Evolutionary conservation across 164 flowering plant genomes (phyloP).

Genomic region (Sextonia rubra): DNA sequence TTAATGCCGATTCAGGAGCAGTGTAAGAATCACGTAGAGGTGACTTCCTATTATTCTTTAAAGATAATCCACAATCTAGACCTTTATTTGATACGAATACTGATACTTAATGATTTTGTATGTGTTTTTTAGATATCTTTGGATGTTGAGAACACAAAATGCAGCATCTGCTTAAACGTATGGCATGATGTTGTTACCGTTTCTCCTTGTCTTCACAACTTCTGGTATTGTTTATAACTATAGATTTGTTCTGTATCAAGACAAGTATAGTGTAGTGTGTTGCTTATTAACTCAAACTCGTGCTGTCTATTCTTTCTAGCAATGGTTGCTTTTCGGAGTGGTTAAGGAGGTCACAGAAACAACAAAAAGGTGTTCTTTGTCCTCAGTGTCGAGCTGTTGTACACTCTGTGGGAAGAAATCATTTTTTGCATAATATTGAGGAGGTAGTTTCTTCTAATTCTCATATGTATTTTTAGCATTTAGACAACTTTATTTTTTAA

Average conservation of each 20-base stretch:
- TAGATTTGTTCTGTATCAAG: background rate
- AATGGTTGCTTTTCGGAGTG: slow-evolving; percentile 98
- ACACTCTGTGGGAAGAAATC: slow-evolving; percentile 84
- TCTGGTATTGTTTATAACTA: slow-evolving; percentile 45
- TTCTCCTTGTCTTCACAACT: slow-evolving; percentile 93
- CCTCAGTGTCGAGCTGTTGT: slow-evolving; percentile 85
- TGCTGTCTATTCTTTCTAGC: slow-evolving; percentile 33
- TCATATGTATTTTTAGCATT: too few relatives aligned
- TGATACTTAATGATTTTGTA: slow-evolving; percentile 1
- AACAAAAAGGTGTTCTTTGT: slow-evolving; percentile 55
- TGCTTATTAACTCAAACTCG: background rate
- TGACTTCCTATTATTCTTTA: slow-evolving; percentile 6
- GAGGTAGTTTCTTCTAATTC: slow-evolving; percentile 39
- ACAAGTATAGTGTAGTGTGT: background rate
- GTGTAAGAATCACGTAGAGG: slow-evolving; percentile 43
- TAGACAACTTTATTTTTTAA: background rate
- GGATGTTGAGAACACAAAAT: slow-evolving; percentile 75
- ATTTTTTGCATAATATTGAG: slow-evolving; percentile 63
- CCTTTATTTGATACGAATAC: background rate
- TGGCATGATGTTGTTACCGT: slow-evolving; percentile 97
- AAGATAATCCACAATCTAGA: background rate
- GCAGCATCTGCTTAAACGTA: slow-evolving; percentile 81
- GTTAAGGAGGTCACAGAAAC: slow-evolving; percentile 67
- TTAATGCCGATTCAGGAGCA: slow-evolving; percentile 37
- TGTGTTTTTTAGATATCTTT: slow-evolving; percentile 45